phyloP scores from a whole-genome alignment of 371 early-diverging fungal species.

The Rhizopus arrhizus region DNA sequence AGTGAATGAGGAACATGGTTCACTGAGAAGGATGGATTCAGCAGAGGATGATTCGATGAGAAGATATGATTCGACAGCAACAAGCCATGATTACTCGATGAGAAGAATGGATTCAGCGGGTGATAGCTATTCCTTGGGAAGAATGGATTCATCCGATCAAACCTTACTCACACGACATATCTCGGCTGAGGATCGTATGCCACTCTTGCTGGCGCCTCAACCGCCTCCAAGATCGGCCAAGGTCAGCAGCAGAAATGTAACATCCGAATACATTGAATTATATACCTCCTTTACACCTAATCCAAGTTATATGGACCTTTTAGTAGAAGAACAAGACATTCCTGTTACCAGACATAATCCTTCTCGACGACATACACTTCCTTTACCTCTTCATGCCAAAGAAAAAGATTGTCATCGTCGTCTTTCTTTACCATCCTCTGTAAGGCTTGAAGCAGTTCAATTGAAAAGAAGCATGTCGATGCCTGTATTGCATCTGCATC shows the following conservation, averaged over 20 bases:
- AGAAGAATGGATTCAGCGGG: neutral
- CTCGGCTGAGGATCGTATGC: neutral
- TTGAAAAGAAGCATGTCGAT: too few relatives aligned
- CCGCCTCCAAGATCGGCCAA: constrained; percentile 6
- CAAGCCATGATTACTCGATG: neutral
- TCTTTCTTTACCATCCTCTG: too few relatives aligned
- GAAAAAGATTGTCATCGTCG: too few relatives aligned
- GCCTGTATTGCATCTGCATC: too few relatives aligned
- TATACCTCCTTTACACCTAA: constrained; percentile 29
- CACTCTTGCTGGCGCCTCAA: neutral
- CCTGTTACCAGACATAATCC: neutral
- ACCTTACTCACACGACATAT: neutral
- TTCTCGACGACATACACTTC: constrained; percentile 1
- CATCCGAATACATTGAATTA: constrained; percentile 30
- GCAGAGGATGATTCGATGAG: neutral
- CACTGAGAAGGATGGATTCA: neutral
- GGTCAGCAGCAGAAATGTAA: constrained; percentile 18
- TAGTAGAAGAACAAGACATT: neutral
- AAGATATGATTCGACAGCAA: neutral
- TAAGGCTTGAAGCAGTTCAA: too few relatives aligned
- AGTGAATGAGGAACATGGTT: neutral
- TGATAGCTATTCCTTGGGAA: neutral
- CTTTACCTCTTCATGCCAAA: neutral
- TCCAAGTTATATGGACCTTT: constrained; percentile 6
- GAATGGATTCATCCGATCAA: neutral